Base-by-base conservation (phyloP, 2,329 filamentous ascomycete species). In the Fusarium nurragi region DNA sequence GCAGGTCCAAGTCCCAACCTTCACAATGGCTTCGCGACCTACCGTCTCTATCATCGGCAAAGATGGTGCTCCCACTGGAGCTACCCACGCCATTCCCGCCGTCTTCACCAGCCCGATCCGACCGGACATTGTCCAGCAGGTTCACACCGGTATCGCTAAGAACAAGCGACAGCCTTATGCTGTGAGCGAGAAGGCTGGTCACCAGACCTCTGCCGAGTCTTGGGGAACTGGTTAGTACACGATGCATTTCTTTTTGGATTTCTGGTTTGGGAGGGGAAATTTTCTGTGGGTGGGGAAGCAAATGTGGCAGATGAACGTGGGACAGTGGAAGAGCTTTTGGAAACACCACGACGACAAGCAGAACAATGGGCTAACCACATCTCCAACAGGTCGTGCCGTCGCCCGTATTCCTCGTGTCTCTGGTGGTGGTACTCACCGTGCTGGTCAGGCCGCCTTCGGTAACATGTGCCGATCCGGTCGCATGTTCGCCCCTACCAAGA, bases 391-490 rank as follows among this genome's bases (percentile, higher is more conserved):
- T 87, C 95, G 95, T 85, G 95, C 95, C 83, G 95, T 99, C 79
- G 96, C 95, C 83, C 95, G 95, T 98, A 99, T 99, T 78, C 95
- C 96, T 79, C 95, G 95, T 97, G 95, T 99, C 83, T 98, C 95
- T 80, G 95, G 95, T 89, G 94, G 95, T 87, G 95, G 95, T 93
- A 99, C 95, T 82, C 95, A 99, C 90, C 94, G 95, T 88, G 95
- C 95, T 80, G 95, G 95, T 87, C 95, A 99, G 88, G 95, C 95
- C 83, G 95, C 95, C 76, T 99, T 98, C 84, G 95, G 95, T 93
- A 99, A 99, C 92, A 93, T 94, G 93, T 99, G 95, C 87, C 94
- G 95, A 83, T 97, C 94, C 80, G 95, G 96, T 87, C 95, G 95
- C 86, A 99, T 99, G 95, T 99, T 99, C 86, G 95, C 95, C 75